Evolutionary conservation across 1,139 yeast species (phyloP).

Genomic region (Lizanozyma gosingica): DNA sequence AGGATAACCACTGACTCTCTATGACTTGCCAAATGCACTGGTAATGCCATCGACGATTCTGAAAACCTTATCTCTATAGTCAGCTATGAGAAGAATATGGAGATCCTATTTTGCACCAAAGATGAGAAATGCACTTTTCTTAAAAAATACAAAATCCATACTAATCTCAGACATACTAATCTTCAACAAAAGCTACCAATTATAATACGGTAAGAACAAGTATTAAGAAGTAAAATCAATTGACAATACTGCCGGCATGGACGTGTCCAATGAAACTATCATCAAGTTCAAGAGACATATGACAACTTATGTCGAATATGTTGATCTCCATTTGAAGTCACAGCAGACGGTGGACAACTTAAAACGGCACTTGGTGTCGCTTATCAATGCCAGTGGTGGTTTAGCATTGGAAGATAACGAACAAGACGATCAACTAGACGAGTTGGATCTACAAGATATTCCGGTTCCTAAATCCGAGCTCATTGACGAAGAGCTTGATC

Average conservation of each 20-base stretch:
- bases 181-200: background rate
- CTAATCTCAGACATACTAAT: background rate
- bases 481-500: slow-evolving; percentile 11
- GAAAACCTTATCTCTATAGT: too few relatives aligned
- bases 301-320: slow-evolving; percentile 35
- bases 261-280: slow-evolving; percentile 17
- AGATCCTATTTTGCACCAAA: too few relatives aligned
- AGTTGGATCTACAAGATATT: slow-evolving; percentile 13
- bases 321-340: slow-evolving; percentile 17
- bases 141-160: too few relatives aligned
- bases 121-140: too few relatives aligned
- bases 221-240: background rate
- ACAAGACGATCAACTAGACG: slow-evolving; percentile 9
- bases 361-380: slow-evolving; percentile 20
- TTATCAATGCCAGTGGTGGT: slow-evolving; percentile 44
- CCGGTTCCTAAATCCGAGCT: slow-evolving; percentile 25
- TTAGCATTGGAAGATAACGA: slow-evolving; percentile 13
- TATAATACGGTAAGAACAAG: background rate
- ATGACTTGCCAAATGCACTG: background rate
- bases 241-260: slow-evolving; percentile 7
- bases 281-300: slow-evolving; percentile 36
- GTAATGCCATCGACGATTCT: background rate
- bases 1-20: background rate
- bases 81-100: too few relatives aligned
- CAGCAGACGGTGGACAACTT: slow-evolving; percentile 19